phyloP scores from a whole-genome alignment of 805 yeast species.

The Ogataea henricii region DNA sequence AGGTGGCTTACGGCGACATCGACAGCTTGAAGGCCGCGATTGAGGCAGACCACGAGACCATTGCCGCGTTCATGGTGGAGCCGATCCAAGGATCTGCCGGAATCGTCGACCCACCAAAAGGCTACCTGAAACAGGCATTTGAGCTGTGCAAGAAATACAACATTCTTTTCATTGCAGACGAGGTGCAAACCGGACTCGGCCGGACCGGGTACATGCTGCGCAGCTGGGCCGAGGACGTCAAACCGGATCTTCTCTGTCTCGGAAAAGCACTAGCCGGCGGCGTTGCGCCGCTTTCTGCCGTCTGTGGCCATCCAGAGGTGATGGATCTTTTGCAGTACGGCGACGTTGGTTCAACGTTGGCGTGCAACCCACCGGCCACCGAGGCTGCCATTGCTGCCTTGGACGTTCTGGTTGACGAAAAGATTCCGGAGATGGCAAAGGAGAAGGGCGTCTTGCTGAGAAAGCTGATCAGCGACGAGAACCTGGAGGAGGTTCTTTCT shows the following conservation, averaged over 20 bases:
- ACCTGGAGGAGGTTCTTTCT: conserved; percentile 17
- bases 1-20: conserved; percentile 26
- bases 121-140: conserved; percentile 24
- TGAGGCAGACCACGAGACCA: conserved; percentile 20
- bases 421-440: conserved; percentile 21
- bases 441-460: conserved; percentile 23
- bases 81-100: conserved; percentile 36
- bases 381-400: conserved; percentile 33
- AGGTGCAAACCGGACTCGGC: conserved; percentile 34
- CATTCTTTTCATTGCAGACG: conserved; percentile 32
- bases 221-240: conserved; percentile 23
- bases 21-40: conserved; percentile 24
- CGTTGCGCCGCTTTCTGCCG: conserved; percentile 30
- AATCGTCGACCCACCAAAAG: conserved; percentile 30
- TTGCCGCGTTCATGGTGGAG: conserved; percentile 34
- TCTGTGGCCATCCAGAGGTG: conserved; percentile 24
- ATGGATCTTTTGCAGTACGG: conserved; percentile 27
- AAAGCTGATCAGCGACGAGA: conserved; percentile 16
- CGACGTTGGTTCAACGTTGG: conserved; percentile 35
- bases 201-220: conserved; percentile 28
- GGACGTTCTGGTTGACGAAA: conserved; percentile 31
- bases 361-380: conserved; percentile 33
- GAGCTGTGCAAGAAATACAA: conserved; percentile 30
- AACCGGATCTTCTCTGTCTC: conserved; percentile 32
- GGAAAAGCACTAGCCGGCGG: conserved; percentile 34